phyloP scores from a whole-genome alignment of 768 basidiomycete genomes.

The Pulveroboletus sp. region DNA sequence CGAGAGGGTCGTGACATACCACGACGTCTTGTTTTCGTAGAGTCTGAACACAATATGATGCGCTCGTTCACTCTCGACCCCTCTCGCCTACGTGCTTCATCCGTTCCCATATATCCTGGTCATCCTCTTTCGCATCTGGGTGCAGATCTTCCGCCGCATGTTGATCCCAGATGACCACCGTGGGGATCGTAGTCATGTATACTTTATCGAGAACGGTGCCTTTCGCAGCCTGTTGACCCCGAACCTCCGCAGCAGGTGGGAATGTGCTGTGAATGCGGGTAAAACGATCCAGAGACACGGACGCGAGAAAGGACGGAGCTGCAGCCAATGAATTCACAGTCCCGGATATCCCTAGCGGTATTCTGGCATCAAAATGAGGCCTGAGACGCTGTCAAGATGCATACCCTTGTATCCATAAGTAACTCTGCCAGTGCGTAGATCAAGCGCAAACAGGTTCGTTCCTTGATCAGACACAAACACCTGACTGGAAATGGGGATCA shows the following conservation, averaged over 20 bases:
- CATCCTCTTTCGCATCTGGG: conserved; percentile 31
- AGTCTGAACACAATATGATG: neutral
- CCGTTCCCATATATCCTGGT: conserved; percentile 64
- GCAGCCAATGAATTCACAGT: conserved; percentile 61
- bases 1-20: neutral
- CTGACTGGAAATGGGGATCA: conserved; percentile 42
- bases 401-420: conserved; percentile 66
- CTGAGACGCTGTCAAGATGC: neutral
- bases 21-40: neutral
- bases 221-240: conserved; percentile 50
- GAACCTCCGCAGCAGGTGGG: conserved; percentile 43
- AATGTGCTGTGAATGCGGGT: conserved; percentile 62
- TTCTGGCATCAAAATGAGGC: neutral
- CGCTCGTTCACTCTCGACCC: conserved; percentile 22
- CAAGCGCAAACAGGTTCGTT: conserved; percentile 58
- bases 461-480: conserved; percentile 65
- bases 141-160: conserved; percentile 16
- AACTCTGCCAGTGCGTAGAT: conserved; percentile 62
- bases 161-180: conserved; percentile 60
- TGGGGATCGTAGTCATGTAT: conserved; percentile 60
- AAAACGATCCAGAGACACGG: conserved; percentile 65
- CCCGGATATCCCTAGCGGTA: conserved; percentile 57
- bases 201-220: conserved; percentile 60
- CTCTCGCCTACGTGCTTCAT: conserved; percentile 52
- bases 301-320: conserved; percentile 50